Base-by-base conservation (phyloP, 169 alveolate species). In the Plasmodium knowlesi region DNA sequence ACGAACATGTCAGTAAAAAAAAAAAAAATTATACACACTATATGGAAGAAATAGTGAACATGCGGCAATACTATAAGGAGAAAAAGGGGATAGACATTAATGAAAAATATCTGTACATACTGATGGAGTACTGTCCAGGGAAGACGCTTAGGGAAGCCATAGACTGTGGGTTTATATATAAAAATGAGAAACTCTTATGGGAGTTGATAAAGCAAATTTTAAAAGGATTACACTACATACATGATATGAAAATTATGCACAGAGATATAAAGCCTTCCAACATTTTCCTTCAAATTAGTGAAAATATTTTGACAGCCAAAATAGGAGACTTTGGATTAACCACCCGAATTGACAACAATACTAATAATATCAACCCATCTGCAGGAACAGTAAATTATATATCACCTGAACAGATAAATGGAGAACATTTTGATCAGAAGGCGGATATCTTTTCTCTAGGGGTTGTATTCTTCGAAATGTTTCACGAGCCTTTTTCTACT, bases 111-210 rank as follows among this genome's bases (percentile, higher is more conserved):
- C 92, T 97, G 76, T 97, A 85, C 83, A 97, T 97, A 70, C 90
- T 96, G 78, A 97, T 97, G 98, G 98, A 97, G 80, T 97, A 97
- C 93, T 97, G 98, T 61, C 97, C 97, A 32, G 98, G 97, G 50
- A 96, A 95, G 41, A 94, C 97, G 28, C 95, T 97, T 14, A 92
- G 95, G 79, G 93, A 95, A 71, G 97, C 97, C 8, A 96, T 97
- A 39, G 95, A 85, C 41, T 92, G 96, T 32, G 96, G 97, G 19
- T 92, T 95, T 14, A 82, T 97, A 53, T 83, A 80, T 50, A 95
- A 95, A 74, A 88, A 88, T 82, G 97, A 96, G 34, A 95, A 96
- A 78, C 78, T 95, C 83, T 95, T 95, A 73, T 89, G 96, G 94
- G 97, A 96, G 32, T 79, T 97, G 72, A 95, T 96, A 54, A 93